Evolutionary conservation across 306 rosid species (phyloP), one percentile per base, ranked within the genome.

Genomic region (Hippophae gyantsensis): DNA sequence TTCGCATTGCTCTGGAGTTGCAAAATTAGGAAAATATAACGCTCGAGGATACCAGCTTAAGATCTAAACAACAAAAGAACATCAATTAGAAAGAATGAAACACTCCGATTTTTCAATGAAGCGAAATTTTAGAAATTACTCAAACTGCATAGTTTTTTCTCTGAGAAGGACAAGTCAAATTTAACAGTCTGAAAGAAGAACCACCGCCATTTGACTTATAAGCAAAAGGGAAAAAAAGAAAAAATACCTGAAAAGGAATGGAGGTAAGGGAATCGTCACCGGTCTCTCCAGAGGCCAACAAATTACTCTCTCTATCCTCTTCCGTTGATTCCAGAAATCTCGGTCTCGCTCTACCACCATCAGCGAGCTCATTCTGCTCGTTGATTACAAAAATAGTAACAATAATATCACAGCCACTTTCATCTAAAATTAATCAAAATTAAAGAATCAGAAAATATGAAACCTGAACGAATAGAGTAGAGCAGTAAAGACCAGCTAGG

Each of bases 21-120:
- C 93, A 72, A 92, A 92, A 76, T 86, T 81, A 9, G 99, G 96
- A 77, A 92, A 92, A 75, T 82, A 84, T 2, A 81, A 59, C n/a
- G 93, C 86, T 25, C 90, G 87, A 8, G 96, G 99, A 45, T 48
- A 68, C 96, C 99, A 92, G 68, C 96, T 92, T 78, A 92, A 82
- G 63, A 88, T 70, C 99, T 88, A 64, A 54, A 54, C 46, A 55
- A 8, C 38, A 48, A 48, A 23, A 13, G 2, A 59, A 59, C 11
- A 48, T 14, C 18, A 45, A 49, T 46, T 32, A 0, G 3, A 55
- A 27, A 55, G 3, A 6, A 5, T 12, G 13, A 12, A 18, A 49
- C 23, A 49, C 14, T 49, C 53, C 13, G 53, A 32, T 32, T 32
- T 32, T 32, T 32, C 38, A 32, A 32, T 32, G 4, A 32, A 32